Evolutionary conservation across 2,329 filamentous ascomycete genomes (phyloP).

Genomic region (Mollisia scopiformis): DNA sequence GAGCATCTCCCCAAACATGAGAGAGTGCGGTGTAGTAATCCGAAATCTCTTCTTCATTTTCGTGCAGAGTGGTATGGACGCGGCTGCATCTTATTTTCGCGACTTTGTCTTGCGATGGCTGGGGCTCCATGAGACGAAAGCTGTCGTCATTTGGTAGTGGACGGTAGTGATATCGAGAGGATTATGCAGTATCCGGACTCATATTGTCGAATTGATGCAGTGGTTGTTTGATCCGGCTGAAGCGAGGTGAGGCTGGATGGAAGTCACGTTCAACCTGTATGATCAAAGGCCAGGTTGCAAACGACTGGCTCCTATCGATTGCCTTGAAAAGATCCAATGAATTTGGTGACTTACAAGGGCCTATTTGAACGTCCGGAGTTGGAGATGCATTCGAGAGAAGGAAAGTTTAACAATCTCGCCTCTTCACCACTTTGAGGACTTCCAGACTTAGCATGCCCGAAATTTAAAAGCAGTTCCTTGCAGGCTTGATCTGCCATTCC

Average conservation of each 20-base stretch:
- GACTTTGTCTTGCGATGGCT: neutral
- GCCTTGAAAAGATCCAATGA: too few relatives aligned
- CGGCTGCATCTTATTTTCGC: conserved; percentile 6
- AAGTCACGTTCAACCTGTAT: neutral
- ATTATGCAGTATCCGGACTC: neutral
- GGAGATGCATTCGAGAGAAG: too few relatives aligned
- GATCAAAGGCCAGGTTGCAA: too few relatives aligned
- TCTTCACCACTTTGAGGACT: too few relatives aligned
- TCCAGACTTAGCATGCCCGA: too few relatives aligned
- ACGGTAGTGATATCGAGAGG: neutral
- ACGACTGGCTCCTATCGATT: too few relatives aligned
- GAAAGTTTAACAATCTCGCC: too few relatives aligned
- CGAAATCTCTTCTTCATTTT: conserved; percentile 4
- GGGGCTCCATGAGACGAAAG: conserved; percentile 1
- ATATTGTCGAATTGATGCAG: neutral
- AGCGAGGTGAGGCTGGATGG: neutral
- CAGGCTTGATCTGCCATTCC: too few relatives aligned
- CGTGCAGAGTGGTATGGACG: conserved; percentile 2
- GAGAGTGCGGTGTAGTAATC: conserved; percentile 21
- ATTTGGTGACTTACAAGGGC: too few relatives aligned
- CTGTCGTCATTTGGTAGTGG: neutral
- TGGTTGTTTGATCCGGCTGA: neutral
- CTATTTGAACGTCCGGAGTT: too few relatives aligned
- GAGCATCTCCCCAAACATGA: conserved; percentile 16
- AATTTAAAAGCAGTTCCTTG: too few relatives aligned